Evolutionary conservation across 2,329 filamentous ascomycete genomes (phyloP).

Genomic region (Arthrobotrys iridis): DNA sequence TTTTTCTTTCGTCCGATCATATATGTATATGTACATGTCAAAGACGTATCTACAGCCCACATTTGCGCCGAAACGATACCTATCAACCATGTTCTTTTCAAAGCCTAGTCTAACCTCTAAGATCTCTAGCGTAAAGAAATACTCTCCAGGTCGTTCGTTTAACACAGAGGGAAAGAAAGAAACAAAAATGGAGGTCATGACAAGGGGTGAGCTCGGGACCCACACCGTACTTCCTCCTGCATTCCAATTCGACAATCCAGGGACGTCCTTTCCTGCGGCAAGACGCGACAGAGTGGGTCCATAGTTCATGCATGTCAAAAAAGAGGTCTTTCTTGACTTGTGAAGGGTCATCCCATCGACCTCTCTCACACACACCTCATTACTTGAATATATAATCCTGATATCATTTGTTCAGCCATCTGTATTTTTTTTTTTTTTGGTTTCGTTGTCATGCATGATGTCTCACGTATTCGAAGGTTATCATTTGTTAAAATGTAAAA

Average conservation of each 20-base stretch:
- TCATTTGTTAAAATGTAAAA: slow-evolving; percentile 2
- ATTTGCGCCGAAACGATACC: slow-evolving; percentile 22
- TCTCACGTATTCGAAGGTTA: slow-evolving; percentile 8
- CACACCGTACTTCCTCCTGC: slow-evolving; percentile 48
- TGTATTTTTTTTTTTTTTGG: slow-evolving; percentile 33
- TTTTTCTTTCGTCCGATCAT: slow-evolving; percentile 48
- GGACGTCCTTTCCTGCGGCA: slow-evolving; percentile 45
- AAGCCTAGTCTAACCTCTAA: slow-evolving; percentile 7
- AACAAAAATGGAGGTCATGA: slow-evolving; percentile 10
- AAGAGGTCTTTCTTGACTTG: not conserved
- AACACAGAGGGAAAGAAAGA: not conserved
- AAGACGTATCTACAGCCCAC: slow-evolving; percentile 2
- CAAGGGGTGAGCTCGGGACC: slow-evolving; percentile 52
- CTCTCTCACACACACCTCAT: slow-evolving; percentile 5
- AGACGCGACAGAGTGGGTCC: slow-evolving; percentile 52
- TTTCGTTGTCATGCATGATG: slow-evolving; percentile 19
- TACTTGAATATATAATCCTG: slow-evolving; percentile 16
- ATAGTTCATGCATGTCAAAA: slow-evolving; percentile 35
- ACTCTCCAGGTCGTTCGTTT: not conserved
- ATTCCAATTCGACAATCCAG: slow-evolving; percentile 55
- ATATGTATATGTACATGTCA: slow-evolving; percentile 21
- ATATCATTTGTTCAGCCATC: slow-evolving; percentile 47
- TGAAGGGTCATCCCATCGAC: not conserved
- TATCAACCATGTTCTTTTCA: slow-evolving; percentile 11
- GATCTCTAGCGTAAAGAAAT: slow-evolving; percentile 33